A percentile compares a stretch with the other conserved stretches of the same genome.
Conservation (phyloP, 768 basidiomycete species). For the Auricularia sp. region DNA sequence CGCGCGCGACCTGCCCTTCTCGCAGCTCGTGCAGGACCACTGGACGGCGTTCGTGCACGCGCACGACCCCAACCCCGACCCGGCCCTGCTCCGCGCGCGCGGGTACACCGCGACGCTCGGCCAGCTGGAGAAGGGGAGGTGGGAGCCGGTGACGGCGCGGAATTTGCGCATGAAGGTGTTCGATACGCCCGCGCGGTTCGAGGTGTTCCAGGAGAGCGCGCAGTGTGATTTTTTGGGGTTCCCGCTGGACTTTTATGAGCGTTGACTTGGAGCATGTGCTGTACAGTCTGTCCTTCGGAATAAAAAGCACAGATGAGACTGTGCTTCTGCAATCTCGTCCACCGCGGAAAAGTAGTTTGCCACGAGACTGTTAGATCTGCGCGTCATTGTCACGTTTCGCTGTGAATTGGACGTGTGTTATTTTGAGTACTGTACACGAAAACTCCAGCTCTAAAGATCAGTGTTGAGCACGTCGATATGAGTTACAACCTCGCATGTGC, state of each 20-base stretch:
- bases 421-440: no score
- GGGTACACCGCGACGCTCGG: conserved; percentile 30
- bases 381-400: no score
- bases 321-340: no score
- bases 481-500: no score
- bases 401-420: no score
- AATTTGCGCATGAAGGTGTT: conserved; percentile 25
- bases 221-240: conserved; percentile 24
- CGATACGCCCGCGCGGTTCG: conserved; percentile 25
- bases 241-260: background rate
- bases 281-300: no score
- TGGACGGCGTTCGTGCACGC: conserved; percentile 41
- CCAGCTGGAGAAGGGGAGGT: conserved; percentile 22
- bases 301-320: no score
- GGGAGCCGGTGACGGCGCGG: conserved; percentile 24
- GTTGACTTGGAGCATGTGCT: no score
- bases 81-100: conserved; percentile 31
- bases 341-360: no score
- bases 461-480: no score
- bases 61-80: conserved; percentile 37
- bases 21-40: conserved; percentile 33
- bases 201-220: conserved; percentile 24
- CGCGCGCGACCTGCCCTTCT: conserved; percentile 34
- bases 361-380: no score
- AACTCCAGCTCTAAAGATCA: no score